Conservation (phyloP, 2,329 filamentous ascomycete genomes). For the Rhexocercosporidium sp. region DNA sequence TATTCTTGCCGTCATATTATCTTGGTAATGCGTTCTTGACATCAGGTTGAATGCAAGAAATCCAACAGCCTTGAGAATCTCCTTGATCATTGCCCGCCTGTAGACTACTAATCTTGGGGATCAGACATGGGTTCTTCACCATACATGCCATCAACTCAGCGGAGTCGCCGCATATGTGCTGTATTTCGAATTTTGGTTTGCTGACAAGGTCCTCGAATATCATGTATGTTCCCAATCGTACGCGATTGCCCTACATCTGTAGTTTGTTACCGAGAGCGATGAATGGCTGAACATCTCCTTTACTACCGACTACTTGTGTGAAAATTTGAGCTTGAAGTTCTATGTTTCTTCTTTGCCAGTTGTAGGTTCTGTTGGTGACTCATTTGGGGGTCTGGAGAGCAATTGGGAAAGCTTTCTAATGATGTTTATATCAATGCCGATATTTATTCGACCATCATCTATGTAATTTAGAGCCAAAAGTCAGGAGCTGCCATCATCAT, state of each 20-base stretch:
- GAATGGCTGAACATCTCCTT: slow-evolving; percentile 75
- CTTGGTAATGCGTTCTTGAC: not conserved
- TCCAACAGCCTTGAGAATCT: slow-evolving; percentile 83
- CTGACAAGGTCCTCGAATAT: not conserved
- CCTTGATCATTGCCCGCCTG: slow-evolving; percentile 70
- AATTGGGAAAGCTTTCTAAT: not conserved
- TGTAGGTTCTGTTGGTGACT: not conserved
- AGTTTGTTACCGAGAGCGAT: slow-evolving; percentile 63
- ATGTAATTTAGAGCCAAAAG: not conserved
- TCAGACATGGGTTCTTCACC: not conserved
- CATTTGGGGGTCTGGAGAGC: not conserved
- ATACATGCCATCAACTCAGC: not conserved
- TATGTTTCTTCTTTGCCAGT: not conserved
- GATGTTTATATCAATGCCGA: not conserved
- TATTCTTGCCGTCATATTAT: not conserved
- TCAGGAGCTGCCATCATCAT: not conserved
- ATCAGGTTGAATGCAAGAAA: slow-evolving; percentile 72
- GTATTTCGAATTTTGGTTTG: not conserved
- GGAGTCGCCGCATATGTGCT: not conserved
- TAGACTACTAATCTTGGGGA: slow-evolving; percentile 47
- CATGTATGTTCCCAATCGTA: not conserved
- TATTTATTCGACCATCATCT: not conserved
- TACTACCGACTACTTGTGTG: not conserved
- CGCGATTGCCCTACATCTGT: not conserved
- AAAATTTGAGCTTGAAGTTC: not conserved